phyloP scores from a whole-genome alignment of 2,329 filamentous ascomycete genomes.

The Tolypocladium amazonense region DNA sequence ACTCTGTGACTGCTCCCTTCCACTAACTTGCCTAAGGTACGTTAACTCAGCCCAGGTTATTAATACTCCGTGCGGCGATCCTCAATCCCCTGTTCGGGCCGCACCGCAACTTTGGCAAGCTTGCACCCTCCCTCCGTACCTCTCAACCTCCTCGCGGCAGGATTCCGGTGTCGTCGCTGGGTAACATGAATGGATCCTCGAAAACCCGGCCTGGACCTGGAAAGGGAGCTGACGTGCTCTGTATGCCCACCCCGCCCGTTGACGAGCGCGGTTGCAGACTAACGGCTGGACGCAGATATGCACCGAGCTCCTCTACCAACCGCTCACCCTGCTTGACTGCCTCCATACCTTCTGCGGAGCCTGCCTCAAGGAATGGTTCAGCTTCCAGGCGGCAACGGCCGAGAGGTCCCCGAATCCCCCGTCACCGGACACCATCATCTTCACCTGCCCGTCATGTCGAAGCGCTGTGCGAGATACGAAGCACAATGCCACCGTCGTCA shows the following conservation, averaged over 20 bases:
- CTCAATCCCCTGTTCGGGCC: not conserved
- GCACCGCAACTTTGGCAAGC: not conserved
- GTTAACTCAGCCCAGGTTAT: no score
- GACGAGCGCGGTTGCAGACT: not conserved
- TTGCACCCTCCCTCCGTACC: not conserved
- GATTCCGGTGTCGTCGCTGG: not conserved
- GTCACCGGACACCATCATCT: conserved; percentile 39
- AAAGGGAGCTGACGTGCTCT: conserved; percentile 91
- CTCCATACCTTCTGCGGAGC: conserved; percentile 93
- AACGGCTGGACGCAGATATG: conserved; percentile 60
- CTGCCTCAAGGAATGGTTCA: conserved; percentile 94
- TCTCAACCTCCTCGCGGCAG: conserved; percentile 1
- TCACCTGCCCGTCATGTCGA: conserved; percentile 90
- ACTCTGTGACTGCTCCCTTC: no score
- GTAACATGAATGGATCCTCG: conserved; percentile 38
- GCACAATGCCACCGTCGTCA: conserved; percentile 84
- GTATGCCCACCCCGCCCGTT: conserved; percentile 39
- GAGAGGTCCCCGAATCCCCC: conserved; percentile 40
- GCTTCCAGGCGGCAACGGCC: conserved; percentile 58
- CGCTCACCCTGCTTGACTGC: conserved; percentile 83
- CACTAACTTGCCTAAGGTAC: not conserved
- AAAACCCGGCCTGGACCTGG: conserved; percentile 56
- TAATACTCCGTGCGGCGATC: not conserved
- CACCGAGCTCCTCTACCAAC: conserved; percentile 87
- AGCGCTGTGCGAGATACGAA: conserved; percentile 75